Evolutionary conservation across 352 stramenopile genomes (phyloP), one percentile per base, ranked within the genome.

Genomic region (Pilasporangium apinafurcum): DNA sequence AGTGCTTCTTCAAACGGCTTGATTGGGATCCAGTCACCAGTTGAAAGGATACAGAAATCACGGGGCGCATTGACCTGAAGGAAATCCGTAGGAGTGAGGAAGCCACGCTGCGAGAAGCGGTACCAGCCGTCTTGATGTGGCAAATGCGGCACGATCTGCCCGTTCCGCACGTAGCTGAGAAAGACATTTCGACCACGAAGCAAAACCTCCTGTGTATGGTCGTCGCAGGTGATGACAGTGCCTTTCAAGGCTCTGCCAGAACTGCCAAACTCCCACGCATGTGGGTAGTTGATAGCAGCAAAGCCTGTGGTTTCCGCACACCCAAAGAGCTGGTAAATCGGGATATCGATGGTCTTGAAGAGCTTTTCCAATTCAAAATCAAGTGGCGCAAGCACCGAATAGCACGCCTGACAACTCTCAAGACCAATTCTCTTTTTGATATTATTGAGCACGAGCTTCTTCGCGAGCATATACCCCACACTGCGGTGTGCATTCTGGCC

Each of bases 261-360:
- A 26, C 60, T 86, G 7, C 81, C 81, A 39, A 88, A 76, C 41
- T 86, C 75, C 71, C 78, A 92, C 20, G 62, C 57, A 43, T 87
- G 66, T 2, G 78, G 73, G 41, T 68, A 88, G 46, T 88, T 92
- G 37, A 90, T 66, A 2, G 75, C 50, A 2, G 69, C 70, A 22
- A 92, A 86, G 22, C 81, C 81, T 16, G 57, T 77, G 8, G 75
- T 82, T 44, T 89, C 78, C 13, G 72, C 49, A 5, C 63, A 75
- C 3, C 81, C 81, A 41, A 80, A 84, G 10, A 88, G 57, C 48
- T 87, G 76, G 48, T 89, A 92, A 25, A 92, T 82, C 7, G 80
- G 80, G 4, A 86, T 73, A 51, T 89, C 80, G 26, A 92, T 82
- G 1, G 72, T 90, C 60, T 86, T 84, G 45, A 92, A 92, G 1